Base-by-base conservation (phyloP, 1,139 yeast species). In the Blastobotrys capitulatus region DNA sequence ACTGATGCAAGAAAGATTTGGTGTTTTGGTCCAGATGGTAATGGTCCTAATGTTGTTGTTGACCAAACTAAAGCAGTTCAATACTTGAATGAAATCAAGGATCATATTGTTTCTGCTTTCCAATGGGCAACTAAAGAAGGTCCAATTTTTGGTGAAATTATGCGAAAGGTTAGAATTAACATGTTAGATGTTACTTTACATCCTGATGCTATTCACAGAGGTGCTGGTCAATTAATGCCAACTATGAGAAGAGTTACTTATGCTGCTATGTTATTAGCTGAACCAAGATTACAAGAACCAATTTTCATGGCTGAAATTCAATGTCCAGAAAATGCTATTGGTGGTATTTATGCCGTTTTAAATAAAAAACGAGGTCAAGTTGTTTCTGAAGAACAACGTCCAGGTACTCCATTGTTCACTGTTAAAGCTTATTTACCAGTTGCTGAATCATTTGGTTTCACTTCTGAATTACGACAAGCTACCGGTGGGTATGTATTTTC, bases 1-100 rank as follows among this genome's bases (percentile, higher is more conserved):
- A 82, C 96, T 69, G 98, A 92, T 72, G 98, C 97, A 78, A 89
- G 98, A 86, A 92, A 92, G 94, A 92, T 92, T 73, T 92, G 98
- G 98, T 89, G 97, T 86, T 92, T 92, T 89, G 98, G 98, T 81
- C 98, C 98, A 74, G 98, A 92, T 72, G 97, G 97, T 79, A 82
- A 80, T 75, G 98, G 98, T 79, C 92, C 98, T 71, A 92, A 92
- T 82, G 77, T 92, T 74, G 97, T 92, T 73, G 95, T 92, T 77
- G 98, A 92, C 80, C 97, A 90, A 80, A 90, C 98, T 72, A 92
- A 92, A 92, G 97, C 98, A 70, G 97, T 92, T 60, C 97, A 92
- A 81, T 92, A 90, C 90, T 85, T 92, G 80, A 77, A 82, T 76
- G 98, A 92, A 83, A 92, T 92, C 82, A 92, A 92, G 87, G 98